These are phyloP conservation scores for Gossypium davidsonii DNA, from an alignment of 441 rosid genomes.

Conservation along the genomic window DNA sequence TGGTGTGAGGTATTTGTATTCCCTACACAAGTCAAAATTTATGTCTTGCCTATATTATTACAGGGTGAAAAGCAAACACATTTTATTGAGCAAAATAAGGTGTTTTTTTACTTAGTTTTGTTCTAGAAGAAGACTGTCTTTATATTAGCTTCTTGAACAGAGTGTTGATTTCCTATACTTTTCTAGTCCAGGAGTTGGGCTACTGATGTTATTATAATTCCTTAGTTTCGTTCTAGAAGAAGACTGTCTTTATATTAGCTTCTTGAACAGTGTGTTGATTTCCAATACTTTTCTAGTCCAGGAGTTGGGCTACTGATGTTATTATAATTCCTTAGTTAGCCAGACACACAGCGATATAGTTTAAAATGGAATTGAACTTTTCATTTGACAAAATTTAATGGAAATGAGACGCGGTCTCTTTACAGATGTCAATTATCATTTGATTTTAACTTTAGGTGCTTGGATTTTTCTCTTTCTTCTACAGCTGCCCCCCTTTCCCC, in stretches of 20 bases:
- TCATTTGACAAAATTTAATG: background rate
- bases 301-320: background rate
- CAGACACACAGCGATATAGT: background rate
- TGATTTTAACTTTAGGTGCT: background rate
- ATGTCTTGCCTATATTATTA: background rate
- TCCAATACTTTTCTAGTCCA: background rate
- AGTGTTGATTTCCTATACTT: constrained; percentile 3
- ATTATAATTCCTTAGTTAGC: background rate
- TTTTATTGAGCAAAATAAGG: background rate
- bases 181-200: background rate
- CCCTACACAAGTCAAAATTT: background rate
- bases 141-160: background rate
- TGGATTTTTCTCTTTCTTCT: background rate
- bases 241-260: background rate
- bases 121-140: background rate
- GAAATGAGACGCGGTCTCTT: background rate
- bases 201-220: background rate
- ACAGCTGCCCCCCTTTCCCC: background rate
- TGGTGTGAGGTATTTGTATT: background rate
- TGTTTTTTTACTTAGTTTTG: background rate
- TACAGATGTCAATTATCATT: background rate
- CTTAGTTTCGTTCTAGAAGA: background rate
- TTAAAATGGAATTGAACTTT: background rate
- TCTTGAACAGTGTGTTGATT: background rate
- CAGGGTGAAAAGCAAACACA: background rate